Conservation (phyloP, 768 basidiomycete species). For the Russula olivacea region DNA sequence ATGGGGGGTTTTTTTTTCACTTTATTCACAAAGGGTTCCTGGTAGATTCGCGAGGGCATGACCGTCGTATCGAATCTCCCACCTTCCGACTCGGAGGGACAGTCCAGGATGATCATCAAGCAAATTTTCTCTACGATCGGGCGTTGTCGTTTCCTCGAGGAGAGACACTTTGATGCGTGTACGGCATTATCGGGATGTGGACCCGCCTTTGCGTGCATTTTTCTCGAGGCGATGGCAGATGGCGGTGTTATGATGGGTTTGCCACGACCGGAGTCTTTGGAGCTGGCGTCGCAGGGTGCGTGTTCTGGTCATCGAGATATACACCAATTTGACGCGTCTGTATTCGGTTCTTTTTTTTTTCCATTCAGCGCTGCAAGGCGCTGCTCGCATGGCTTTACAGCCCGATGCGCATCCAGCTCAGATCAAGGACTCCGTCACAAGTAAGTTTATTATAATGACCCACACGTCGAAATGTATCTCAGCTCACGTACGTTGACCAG, state of each 20-base stretch:
- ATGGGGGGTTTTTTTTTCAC: background rate
- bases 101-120: slow-evolving; percentile 67
- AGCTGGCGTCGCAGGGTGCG: slow-evolving; percentile 92
- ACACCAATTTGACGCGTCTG: background rate
- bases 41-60: slow-evolving; percentile 97
- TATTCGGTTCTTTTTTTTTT: background rate
- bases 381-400: slow-evolving; percentile 91
- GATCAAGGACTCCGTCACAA: slow-evolving; percentile 96
- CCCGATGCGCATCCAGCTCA: slow-evolving; percentile 89
- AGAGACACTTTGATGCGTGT: slow-evolving; percentile 98
- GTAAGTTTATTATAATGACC: slow-evolving; percentile 43
- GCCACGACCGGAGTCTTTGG: slow-evolving; percentile 87
- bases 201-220: slow-evolving; percentile 94
- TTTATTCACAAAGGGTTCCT: background rate
- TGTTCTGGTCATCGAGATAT: slow-evolving; percentile 5
- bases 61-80: slow-evolving; percentile 81
- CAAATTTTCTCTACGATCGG: slow-evolving; percentile 98
- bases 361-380: slow-evolving; percentile 80
- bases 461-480: background rate
- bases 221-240: slow-evolving; percentile 97
- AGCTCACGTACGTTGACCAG: slow-evolving; percentile 36
- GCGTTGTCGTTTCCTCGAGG: slow-evolving; percentile 90
- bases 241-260: slow-evolving; percentile 99
- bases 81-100: slow-evolving; percentile 43
- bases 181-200: slow-evolving; percentile 95